Evolutionary conservation across 1,139 yeast species (phyloP).

Genomic region (Diutina mesorugosa): DNA sequence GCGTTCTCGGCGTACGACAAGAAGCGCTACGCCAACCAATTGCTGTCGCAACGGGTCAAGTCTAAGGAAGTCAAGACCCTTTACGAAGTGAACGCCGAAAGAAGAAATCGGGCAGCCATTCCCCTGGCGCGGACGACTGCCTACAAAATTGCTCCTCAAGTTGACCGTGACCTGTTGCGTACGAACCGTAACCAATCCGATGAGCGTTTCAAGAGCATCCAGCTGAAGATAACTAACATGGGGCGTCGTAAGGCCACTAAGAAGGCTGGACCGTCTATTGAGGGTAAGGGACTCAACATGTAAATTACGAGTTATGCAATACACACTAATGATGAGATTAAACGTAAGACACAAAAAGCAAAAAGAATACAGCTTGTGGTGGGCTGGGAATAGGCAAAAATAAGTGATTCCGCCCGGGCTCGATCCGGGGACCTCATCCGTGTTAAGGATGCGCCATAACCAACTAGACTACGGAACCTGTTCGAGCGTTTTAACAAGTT

Average conservation of each 20-base stretch:
- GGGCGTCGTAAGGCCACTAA: conserved; percentile 32
- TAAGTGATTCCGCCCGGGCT: background rate
- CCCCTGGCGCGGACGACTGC: conserved; percentile 84
- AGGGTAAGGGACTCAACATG: conserved; percentile 53
- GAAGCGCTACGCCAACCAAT: conserved; percentile 35
- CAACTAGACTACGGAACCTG: background rate
- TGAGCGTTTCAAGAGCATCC: conserved; percentile 68
- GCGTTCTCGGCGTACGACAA: conserved; percentile 62
- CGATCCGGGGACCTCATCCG: background rate
- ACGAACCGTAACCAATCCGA: conserved; percentile 34
- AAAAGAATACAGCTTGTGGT: too few relatives aligned
- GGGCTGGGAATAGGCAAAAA: background rate
- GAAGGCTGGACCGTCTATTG: conserved; percentile 69
- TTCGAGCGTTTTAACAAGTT: background rate
- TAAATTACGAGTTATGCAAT: conserved; percentile 8
- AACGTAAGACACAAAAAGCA: background rate
- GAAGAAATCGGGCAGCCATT: conserved; percentile 88
- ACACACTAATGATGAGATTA: background rate
- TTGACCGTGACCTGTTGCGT: conserved; percentile 33
- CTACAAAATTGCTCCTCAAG: conserved; percentile 82
- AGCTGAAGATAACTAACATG: conserved; percentile 35
- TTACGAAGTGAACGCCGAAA: conserved; percentile 85
- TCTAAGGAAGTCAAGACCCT: conserved; percentile 39
- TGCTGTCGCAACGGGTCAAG: conserved; percentile 18
- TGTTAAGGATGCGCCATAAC: background rate